Percentiles rank a stretch among this genome's conserved stretches.
Evolutionary conservation across 352 stramenopile genomes (phyloP).

Genomic region (Globisporangium okanoganense): DNA sequence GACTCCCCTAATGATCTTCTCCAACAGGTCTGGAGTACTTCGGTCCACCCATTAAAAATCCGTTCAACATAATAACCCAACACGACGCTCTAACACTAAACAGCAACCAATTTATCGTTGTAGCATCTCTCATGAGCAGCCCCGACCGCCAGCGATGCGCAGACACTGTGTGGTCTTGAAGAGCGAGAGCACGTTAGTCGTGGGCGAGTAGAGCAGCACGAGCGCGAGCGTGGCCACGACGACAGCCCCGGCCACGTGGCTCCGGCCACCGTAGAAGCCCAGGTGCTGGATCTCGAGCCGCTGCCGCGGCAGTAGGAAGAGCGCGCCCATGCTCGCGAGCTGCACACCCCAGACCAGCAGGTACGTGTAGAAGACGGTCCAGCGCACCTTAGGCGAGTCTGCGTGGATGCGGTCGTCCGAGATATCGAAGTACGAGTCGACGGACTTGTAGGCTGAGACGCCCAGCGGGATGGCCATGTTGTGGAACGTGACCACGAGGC

Average conservation of each 20-base stretch:
- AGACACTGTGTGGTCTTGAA: conserved; percentile 45
- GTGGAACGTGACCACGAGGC: conserved; percentile 36
- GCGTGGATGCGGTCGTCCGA: conserved; percentile 41
- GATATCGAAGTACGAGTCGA: conserved; percentile 55
- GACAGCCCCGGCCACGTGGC: conserved; percentile 15
- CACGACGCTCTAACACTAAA: neutral
- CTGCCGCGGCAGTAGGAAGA: conserved; percentile 44
- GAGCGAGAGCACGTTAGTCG: conserved; percentile 54
- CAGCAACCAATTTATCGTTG: no score
- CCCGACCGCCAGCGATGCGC: conserved; percentile 36
- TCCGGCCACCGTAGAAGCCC: conserved; percentile 20
- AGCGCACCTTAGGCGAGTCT: conserved; percentile 40
- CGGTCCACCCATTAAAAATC: neutral
- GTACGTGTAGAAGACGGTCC: conserved; percentile 43
- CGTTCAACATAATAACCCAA: neutral
- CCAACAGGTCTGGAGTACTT: neutral
- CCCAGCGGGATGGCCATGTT: conserved; percentile 45
- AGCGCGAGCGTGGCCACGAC: conserved; percentile 17
- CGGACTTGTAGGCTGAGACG: conserved; percentile 48
- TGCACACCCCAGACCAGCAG: conserved; percentile 53
- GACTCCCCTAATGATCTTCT: neutral
- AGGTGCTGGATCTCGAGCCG: conserved; percentile 26
- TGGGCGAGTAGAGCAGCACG: conserved; percentile 16
- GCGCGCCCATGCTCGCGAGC: conserved; percentile 36
- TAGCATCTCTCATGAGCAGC: conserved; percentile 22